Evolutionary conservation across 306 rosid species (phyloP), one percentile per base, ranked within the genome.

Genomic region (Ormosia emarginata): DNA sequence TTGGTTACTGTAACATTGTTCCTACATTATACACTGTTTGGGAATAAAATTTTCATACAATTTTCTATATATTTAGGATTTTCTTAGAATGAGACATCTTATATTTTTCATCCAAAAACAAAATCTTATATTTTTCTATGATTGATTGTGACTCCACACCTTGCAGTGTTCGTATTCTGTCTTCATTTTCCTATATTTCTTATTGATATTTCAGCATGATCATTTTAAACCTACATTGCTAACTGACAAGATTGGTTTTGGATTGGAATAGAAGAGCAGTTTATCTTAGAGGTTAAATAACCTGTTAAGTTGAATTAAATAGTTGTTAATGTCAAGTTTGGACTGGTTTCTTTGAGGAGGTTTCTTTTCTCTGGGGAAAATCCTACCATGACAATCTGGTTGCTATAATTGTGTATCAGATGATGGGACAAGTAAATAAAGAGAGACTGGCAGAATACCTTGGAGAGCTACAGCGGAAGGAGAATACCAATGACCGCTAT

Each of bases 401-500:
- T 81, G 32, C 43, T 65, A 71, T 14, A 32, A 57, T 76, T 74
- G 61, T 50, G 50, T 77, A 70, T 67, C 85, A 95, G 98, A 95
- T 86, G 94, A 95, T 90, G 97, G 98, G 94, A 11, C 89, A 89
- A 80, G 92, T 83, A 32, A 95, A 95, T 58, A 90, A 83, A 66
- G 97, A 93, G 72, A 89, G 99, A 39, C 81, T 93, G 71, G 97
- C 91, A 6, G 99, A 95, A 82, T 93, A 55, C 72, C 94, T 95
- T 0, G 95, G 97, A 43, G 98, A 94, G 93, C 81, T 95, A 82
- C 92, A 88, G 86, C 18, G 95, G 83, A 91, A 95, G 70, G 98
- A 95, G 87, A 86, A 95, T 78, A 92, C 98, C 53, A 90, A 95
- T 70, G 97, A 93, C 67, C 94, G 94, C n/a, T 95, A 90, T 75